phyloP scores from a whole-genome alignment of 2,329 filamentous ascomycete genomes.

The Aspergillus sergii region DNA sequence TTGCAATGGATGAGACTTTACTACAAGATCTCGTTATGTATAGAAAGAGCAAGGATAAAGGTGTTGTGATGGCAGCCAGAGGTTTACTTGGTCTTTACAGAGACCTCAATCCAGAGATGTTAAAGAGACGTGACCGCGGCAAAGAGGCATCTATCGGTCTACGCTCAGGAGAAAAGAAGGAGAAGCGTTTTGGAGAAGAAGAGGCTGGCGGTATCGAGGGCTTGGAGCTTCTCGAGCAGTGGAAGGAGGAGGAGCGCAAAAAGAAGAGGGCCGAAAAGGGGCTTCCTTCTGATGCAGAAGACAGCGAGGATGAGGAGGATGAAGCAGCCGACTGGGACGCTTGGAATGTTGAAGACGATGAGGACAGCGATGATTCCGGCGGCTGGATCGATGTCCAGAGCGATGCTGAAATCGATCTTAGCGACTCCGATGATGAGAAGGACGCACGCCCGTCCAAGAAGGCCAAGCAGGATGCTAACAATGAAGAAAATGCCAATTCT shows the following conservation, averaged over 20 bases:
- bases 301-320: constrained; percentile 63
- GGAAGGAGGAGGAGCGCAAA: constrained; percentile 87
- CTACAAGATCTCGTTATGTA: constrained; percentile 95
- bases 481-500: constrained; percentile 46
- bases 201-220: constrained; percentile 83
- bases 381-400: constrained; percentile 92
- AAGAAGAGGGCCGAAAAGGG: constrained; percentile 71
- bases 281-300: constrained; percentile 62
- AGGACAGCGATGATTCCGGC: constrained; percentile 70
- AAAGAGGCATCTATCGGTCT: constrained; percentile 87
- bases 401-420: constrained; percentile 75
- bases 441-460: constrained; percentile 63
- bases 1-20: constrained; percentile 96
- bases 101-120: constrained; percentile 84
- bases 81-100: constrained; percentile 88
- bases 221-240: constrained; percentile 85
- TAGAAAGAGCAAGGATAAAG: constrained; percentile 96
- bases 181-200: constrained; percentile 81
- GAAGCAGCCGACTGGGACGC: constrained; percentile 60
- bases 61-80: constrained; percentile 97
- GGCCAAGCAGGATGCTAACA: constrained; percentile 53
- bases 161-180: constrained; percentile 71
- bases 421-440: constrained; percentile 74
- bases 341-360: constrained; percentile 63
- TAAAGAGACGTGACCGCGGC: constrained; percentile 87